A percentile compares a stretch with the other conserved stretches of the same genome.
These are phyloP conservation scores for Umbellularia californica DNA, from an alignment of 164 flowering plant genomes.

Conservation along the genomic window DNA sequence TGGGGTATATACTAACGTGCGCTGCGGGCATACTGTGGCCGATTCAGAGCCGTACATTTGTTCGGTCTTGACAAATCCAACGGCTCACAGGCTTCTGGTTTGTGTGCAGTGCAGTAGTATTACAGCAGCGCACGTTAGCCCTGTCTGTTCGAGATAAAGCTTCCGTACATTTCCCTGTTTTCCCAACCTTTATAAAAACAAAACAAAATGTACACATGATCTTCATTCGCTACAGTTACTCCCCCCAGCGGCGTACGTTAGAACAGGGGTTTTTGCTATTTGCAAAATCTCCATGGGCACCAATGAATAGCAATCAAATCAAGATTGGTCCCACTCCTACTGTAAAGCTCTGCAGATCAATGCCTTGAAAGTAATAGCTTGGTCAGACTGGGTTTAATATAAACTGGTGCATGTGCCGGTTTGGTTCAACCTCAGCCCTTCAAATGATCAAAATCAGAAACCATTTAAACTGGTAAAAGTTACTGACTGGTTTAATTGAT, in stretches of 20 bases:
- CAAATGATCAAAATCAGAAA: too few relatives aligned
- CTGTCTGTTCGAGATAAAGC: background rate
- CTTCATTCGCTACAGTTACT: background rate
- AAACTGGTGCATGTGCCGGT: too few relatives aligned
- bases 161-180: background rate
- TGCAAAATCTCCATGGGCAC: background rate
- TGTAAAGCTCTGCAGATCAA: background rate
- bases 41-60: background rate
- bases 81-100: background rate
- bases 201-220: background rate
- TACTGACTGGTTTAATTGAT: too few relatives aligned
- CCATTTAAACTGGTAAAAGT: too few relatives aligned
- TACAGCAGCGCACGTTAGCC: background rate
- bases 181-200: background rate
- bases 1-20: background rate
- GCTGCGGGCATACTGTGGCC: background rate
- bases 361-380: too few relatives aligned
- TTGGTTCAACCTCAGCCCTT: too few relatives aligned
- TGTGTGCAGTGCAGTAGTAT: too few relatives aligned
- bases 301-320: background rate
- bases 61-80: background rate
- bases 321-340: background rate
- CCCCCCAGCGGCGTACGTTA: background rate
- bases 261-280: background rate
- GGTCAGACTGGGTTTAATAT: too few relatives aligned